Evolutionary conservation across 176 grass and related monocot species (phyloP).

Genomic region (Tuctoria greenei): DNA sequence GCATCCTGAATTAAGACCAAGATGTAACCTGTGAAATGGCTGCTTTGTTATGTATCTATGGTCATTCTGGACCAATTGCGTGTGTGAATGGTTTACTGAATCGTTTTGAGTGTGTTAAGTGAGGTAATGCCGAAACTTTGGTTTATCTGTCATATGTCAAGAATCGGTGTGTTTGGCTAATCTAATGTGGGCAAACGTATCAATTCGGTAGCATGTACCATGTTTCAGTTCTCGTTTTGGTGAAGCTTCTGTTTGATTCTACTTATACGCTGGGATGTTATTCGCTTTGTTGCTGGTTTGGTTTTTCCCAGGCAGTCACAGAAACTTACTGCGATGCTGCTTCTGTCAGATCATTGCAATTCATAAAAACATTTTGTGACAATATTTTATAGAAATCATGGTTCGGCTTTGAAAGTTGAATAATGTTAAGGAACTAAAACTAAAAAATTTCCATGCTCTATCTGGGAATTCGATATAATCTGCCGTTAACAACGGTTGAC

Average conservation of each 20-base stretch:
- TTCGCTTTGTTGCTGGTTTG: background rate
- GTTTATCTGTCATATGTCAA: background rate
- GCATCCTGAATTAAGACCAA: slow-evolving; percentile 39
- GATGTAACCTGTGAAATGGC: slow-evolving; percentile 32
- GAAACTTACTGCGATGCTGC: background rate
- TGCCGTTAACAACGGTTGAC: too few species aligned
- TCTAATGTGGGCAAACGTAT: background rate
- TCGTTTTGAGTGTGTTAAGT: slow-evolving; percentile 21
- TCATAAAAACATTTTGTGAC: too few species aligned
- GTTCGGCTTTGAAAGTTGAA: too few species aligned
- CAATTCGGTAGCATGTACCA: background rate
- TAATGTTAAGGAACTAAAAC: too few species aligned
- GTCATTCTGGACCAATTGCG: slow-evolving; percentile 21
- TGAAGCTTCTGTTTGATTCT: background rate
- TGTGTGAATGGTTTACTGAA: slow-evolving; percentile 20
- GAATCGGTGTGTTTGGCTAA: background rate
- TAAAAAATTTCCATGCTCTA: too few species aligned
- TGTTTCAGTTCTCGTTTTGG: background rate
- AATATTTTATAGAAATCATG: too few species aligned
- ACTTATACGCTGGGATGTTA: background rate
- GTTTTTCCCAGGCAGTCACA: background rate
- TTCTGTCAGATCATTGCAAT: too few species aligned
- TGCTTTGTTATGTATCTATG: slow-evolving; percentile 34
- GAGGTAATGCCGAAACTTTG: slow-evolving; percentile 27
- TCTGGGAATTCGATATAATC: too few species aligned